phyloP scores from a whole-genome alignment of 768 basidiomycete genomes.

The Pluteus cervinus region DNA sequence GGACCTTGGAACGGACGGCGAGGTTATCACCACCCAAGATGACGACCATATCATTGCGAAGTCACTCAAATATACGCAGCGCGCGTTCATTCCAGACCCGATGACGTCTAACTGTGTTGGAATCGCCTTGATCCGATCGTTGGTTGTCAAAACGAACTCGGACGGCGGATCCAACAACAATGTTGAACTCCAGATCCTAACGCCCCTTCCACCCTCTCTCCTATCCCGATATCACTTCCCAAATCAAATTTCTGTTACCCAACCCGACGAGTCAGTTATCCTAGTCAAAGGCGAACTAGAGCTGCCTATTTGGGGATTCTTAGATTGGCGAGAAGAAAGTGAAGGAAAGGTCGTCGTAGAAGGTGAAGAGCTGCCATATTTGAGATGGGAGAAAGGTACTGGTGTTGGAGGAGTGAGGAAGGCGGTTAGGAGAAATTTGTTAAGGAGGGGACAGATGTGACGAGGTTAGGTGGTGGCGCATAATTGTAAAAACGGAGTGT shows the following conservation, averaged over 20 bases:
- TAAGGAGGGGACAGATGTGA: slow-evolving; percentile 74
- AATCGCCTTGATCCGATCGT: slow-evolving; percentile 66
- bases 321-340: slow-evolving; percentile 42
- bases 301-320: slow-evolving; percentile 80
- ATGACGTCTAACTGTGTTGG: slow-evolving; percentile 62
- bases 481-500: too few relatives aligned
- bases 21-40: background rate
- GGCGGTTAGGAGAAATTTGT: slow-evolving; percentile 78
- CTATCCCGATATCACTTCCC: too few relatives aligned
- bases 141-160: slow-evolving; percentile 20
- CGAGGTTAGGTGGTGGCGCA: background rate
- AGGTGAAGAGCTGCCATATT: slow-evolving; percentile 60
- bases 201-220: slow-evolving; percentile 53
- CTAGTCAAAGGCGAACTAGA: slow-evolving; percentile 87
- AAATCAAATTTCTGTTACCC: too few relatives aligned
- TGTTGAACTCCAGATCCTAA: slow-evolving; percentile 62
- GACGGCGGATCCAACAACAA: background rate
- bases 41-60: background rate
- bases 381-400: slow-evolving; percentile 69
- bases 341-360: slow-evolving; percentile 28
- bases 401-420: slow-evolving; percentile 70
- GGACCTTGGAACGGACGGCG: slow-evolving; percentile 24
- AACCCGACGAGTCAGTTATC: slow-evolving; percentile 28
- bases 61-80: slow-evolving; percentile 54
- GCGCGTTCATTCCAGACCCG: slow-evolving; percentile 48